Base-by-base conservation (phyloP, 169 alveolate species). In the Blepharisma undulans region DNA sequence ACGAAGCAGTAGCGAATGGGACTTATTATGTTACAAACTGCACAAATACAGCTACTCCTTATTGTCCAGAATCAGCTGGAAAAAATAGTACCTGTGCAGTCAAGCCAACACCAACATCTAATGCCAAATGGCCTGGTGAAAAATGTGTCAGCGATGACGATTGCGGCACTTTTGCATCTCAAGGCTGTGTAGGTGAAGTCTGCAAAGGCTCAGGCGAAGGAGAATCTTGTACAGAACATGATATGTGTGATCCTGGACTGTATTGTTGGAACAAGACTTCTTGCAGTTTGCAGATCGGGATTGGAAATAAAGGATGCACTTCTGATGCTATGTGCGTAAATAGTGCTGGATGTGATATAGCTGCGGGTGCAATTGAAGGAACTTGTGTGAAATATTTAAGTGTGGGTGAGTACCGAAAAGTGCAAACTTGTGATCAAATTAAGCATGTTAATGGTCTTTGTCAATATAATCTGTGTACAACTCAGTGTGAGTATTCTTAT, bases 211-310 rank as follows among this genome's bases (percentile, higher is more conserved):
- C 66, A 48, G 10, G 66, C 66, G 10, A 10, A 48, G 80, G 80
- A 2, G 27, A 22, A 59, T 32, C 25, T n/a, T 82, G 89, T n/a
- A 22, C 29, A 6, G 6, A 16, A 18, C n/a, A 22, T n/a, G 76
- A 22, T 10, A 72, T 34, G 1, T 82, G 89, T 60, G 60, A 82
- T n/a, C 89, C 89, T 33, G 76, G 76, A 16, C n/a, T n/a, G 32
- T 10, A 33, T 18, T 82, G 89, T 36, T 1, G n/a, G 0, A 74
- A 74, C 80, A 25, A 30, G 6, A 82, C 72, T 80, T 16, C 22
- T 36, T 21, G 34, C 6, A 12, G 60, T 12, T 4, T 78, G 1
- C 71, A 25, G 25, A 14, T 78, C 10, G 60, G 16, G 10, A 25
- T 27, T 29, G 29, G 29, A 78, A 61, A 34, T 14, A 34, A 78